Evolutionary conservation across 139 green algal species (phyloP).

Genomic region (Tetradesmus lagerheimii): DNA sequence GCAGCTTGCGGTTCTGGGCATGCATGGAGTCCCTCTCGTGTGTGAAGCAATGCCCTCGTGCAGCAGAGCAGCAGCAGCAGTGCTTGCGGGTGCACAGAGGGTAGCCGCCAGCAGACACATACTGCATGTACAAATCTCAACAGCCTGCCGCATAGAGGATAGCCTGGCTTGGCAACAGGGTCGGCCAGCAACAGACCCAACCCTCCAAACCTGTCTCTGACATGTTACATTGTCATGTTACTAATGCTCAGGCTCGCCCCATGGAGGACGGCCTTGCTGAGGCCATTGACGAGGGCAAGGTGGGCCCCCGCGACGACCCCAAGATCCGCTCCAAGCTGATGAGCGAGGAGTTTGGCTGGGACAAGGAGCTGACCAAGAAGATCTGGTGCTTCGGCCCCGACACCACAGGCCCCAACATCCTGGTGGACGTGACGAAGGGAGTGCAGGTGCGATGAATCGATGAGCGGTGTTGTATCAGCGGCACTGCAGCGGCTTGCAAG

Average conservation of each 20-base stretch:
- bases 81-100: no score
- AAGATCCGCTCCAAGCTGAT: slow-evolving; percentile 93
- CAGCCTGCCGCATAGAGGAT: no score
- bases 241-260: slow-evolving; percentile 75
- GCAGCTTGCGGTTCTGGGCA: not conserved
- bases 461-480: not conserved
- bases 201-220: not conserved
- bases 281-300: slow-evolving; percentile 97
- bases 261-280: slow-evolving; percentile 98
- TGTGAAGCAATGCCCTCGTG: not conserved
- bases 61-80: not conserved
- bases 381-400: slow-evolving; percentile 99
- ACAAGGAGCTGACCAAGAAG: slow-evolving; percentile 99
- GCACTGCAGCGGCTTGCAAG: no score
- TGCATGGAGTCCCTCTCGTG: no score
- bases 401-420: slow-evolving; percentile 97
- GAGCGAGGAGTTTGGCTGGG: slow-evolving; percentile 97
- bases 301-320: slow-evolving; percentile 94
- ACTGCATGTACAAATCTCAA: no score
- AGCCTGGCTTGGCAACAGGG: no score
- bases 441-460: slow-evolving; percentile 77
- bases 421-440: slow-evolving; percentile 98
- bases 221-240: not conserved
- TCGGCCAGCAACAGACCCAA: no score
- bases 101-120: no score